phyloP scores from a whole-genome alignment of 179 eudicot species.

The Vitellaria paradoxa region DNA sequence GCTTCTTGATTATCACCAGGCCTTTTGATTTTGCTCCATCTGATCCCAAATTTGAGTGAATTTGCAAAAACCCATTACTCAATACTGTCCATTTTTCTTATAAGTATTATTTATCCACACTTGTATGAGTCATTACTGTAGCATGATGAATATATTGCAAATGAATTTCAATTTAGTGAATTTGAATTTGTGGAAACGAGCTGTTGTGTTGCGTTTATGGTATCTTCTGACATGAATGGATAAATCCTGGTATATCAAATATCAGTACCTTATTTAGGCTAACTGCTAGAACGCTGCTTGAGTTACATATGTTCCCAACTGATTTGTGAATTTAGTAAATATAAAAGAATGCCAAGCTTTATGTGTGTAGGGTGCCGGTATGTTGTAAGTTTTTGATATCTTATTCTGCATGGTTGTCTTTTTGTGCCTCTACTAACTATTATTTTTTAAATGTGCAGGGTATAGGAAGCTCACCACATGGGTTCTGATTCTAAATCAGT shows the following conservation, averaged over 20 bases:
- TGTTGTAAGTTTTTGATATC: background rate
- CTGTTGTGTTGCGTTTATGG: background rate
- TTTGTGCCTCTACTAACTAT: background rate
- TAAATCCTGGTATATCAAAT: background rate
- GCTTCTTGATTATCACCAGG: background rate
- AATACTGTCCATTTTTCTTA: background rate
- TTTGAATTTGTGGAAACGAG: background rate
- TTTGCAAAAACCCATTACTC: background rate
- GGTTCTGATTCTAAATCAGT: slow-evolving; percentile 78
- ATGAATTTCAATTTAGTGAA: background rate
- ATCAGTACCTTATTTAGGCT: background rate
- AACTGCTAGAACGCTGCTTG: background rate
- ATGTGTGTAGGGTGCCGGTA: background rate
- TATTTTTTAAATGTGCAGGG: slow-evolving; percentile 6
- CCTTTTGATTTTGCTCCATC: background rate
- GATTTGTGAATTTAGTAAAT: background rate
- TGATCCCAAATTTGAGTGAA: background rate
- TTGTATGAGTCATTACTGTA: background rate
- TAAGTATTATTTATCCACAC: background rate
- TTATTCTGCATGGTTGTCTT: background rate
- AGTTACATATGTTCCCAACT: background rate
- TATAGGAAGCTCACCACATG: slow-evolving; percentile 37
- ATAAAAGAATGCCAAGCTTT: background rate
- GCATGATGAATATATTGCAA: background rate
- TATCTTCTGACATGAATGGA: too few relatives aligned